phyloP scores from a whole-genome alignment of 768 basidiomycete genomes.

The Mycena venus region DNA sequence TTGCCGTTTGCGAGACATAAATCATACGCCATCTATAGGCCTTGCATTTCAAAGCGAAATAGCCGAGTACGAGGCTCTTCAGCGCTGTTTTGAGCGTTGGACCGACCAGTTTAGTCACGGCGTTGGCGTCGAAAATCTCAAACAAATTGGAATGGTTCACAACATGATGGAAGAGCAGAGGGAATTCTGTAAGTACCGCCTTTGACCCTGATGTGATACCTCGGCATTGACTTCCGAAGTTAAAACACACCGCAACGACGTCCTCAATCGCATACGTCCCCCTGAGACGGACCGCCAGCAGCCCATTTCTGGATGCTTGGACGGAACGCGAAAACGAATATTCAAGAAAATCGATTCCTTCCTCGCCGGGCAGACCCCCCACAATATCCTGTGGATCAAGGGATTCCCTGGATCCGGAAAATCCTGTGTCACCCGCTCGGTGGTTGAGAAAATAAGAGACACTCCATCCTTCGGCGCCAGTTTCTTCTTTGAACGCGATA shows the following conservation, averaged over 20 bases:
- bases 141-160: neutral
- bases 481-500: constrained; percentile 31
- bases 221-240: neutral
- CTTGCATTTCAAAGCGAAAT: constrained; percentile 13
- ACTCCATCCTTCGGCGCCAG: constrained; percentile 11
- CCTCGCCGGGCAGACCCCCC: constrained; percentile 51
- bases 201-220: neutral
- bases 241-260: neutral
- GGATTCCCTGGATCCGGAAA: constrained; percentile 43
- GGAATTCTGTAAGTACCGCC: constrained; percentile 14
- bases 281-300: constrained; percentile 4
- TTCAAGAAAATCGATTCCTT: constrained; percentile 33
- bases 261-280: constrained; percentile 8
- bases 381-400: constrained; percentile 44
- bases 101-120: neutral
- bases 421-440: constrained; percentile 36
- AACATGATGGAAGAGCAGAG: neutral
- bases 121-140: constrained; percentile 8
- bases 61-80: constrained; percentile 1
- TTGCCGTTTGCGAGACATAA: neutral
- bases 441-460: constrained; percentile 19
- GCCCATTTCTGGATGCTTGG: constrained; percentile 15
- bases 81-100: constrained; percentile 20
- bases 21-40: neutral
- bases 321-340: constrained; percentile 35